phyloP scores from a whole-genome alignment of 768 basidiomycete species.

The Kwoniella dendrophila region DNA sequence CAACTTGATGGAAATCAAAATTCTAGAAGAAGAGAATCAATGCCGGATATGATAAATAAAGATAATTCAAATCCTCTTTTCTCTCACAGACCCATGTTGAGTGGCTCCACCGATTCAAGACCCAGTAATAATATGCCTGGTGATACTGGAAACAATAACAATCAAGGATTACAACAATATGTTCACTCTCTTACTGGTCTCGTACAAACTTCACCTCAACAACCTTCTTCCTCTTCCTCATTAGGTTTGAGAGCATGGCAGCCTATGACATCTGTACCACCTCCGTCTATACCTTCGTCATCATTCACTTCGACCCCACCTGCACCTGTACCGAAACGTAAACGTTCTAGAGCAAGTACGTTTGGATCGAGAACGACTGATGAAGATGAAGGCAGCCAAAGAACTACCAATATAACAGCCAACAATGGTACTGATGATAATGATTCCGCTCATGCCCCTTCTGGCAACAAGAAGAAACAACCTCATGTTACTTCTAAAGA shows the following conservation, averaged over 20 bases:
- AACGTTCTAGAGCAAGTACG: conserved; percentile 15
- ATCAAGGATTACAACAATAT: background rate
- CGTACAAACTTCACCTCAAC: conserved; percentile 4
- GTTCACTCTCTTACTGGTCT: conserved; percentile 6
- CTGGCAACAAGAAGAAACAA: background rate
- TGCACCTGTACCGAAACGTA: background rate
- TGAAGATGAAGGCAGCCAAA: background rate
- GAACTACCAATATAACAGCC: background rate
- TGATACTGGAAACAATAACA: background rate
- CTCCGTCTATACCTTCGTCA: background rate
- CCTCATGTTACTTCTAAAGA: conserved; percentile 4
- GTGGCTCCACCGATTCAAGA: background rate
- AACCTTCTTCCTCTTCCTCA: background rate
- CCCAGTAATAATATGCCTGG: background rate
- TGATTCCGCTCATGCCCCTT: background rate
- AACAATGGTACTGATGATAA: background rate
- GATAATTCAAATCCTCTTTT: background rate
- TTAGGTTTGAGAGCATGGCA: background rate
- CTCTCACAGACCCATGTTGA: conserved; percentile 5
- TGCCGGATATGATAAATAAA: conserved; percentile 16
- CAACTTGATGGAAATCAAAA: background rate
- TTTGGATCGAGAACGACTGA: conserved; percentile 20
- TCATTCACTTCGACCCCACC: background rate
- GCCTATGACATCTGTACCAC: conserved; percentile 1
- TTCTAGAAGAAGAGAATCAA: conserved; percentile 17